phyloP scores from a whole-genome alignment of 2,329 filamentous ascomycete species.

The Diplodia sapinea region DNA sequence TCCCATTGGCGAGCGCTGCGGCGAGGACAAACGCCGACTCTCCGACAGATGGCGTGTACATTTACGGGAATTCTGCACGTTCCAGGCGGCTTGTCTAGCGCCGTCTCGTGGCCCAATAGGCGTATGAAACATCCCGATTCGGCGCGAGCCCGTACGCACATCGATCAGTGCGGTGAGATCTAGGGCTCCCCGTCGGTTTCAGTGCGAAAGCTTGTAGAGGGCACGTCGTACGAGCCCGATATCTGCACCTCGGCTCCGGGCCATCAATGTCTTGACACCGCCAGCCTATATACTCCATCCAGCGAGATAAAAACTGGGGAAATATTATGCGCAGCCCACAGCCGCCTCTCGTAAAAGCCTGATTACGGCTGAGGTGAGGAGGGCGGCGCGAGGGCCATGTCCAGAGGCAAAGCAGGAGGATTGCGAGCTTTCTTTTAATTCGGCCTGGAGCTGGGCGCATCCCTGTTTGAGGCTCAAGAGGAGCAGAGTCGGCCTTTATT shows the following conservation, averaged over 20 bases:
- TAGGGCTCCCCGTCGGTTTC: neutral
- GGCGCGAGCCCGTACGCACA: neutral
- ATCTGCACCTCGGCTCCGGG: neutral
- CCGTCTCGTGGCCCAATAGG: neutral
- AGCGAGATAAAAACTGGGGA: neutral
- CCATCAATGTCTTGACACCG: neutral
- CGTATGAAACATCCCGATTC: neutral
- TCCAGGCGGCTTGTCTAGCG: slow-evolving; percentile 1
- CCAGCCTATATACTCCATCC: neutral
- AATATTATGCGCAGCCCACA: neutral
- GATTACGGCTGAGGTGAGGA: neutral
- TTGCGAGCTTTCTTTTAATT: neutral
- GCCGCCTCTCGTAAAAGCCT: neutral
- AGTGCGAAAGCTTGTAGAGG: slow-evolving; percentile 4
- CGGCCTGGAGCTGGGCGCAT: neutral
- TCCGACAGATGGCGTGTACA: neutral
- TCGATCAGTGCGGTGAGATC: neutral
- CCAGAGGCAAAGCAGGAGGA: neutral
- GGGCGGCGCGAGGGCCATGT: neutral
- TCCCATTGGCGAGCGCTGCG: neutral
- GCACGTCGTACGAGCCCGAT: slow-evolving; percentile 2
- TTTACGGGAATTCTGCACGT: neutral
- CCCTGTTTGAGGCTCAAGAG: neutral
- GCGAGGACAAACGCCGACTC: neutral
- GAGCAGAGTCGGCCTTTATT: neutral